phyloP scores from a whole-genome alignment of 2,329 filamentous ascomycete genomes.

The Alternaria rosae region DNA sequence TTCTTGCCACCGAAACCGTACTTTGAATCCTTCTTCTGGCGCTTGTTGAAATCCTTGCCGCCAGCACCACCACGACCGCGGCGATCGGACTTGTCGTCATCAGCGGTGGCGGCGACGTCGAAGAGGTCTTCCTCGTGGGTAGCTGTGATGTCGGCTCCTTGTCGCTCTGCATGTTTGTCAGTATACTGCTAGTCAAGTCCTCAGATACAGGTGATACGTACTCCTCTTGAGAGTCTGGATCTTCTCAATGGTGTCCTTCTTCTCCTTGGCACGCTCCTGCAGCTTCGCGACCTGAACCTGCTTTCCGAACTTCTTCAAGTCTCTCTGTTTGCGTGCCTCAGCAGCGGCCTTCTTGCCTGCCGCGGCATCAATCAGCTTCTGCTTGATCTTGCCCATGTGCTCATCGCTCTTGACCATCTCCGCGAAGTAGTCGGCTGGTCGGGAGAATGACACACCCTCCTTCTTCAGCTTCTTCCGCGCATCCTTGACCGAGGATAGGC shows the following conservation, averaged over 20 bases:
- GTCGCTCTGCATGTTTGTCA: constrained; percentile 72
- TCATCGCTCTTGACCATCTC: constrained; percentile 99
- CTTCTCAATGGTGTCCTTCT: constrained; percentile 93
- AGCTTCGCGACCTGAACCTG: constrained; percentile 95
- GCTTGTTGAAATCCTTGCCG: constrained; percentile 67
- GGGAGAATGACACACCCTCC: constrained; percentile 84
- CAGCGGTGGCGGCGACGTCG: constrained; percentile 75
- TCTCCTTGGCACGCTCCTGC: constrained; percentile 91
- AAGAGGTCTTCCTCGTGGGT: constrained; percentile 85
- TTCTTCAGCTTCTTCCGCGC: constrained; percentile 78
- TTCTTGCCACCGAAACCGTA: constrained; percentile 98
- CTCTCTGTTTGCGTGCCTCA: constrained; percentile 89
- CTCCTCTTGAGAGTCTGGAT: constrained; percentile 95
- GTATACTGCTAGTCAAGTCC: constrained; percentile 3
- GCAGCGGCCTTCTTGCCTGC: constrained; percentile 89
- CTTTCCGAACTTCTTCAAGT: constrained; percentile 99
- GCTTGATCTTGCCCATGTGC: constrained; percentile 96
- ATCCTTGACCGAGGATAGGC: constrained; percentile 76
- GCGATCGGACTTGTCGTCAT: constrained; percentile 55
- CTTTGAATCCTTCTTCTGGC: constrained; percentile 92
- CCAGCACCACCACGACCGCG: constrained; percentile 42
- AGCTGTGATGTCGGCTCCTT: constrained; percentile 71
- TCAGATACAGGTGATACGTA: constrained; percentile 59
- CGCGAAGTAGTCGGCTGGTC: constrained; percentile 94
- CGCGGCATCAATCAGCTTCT: constrained; percentile 90